Evolutionary conservation across 768 basidiomycete species (phyloP).

Genomic region (Boletus tomentosulus): DNA sequence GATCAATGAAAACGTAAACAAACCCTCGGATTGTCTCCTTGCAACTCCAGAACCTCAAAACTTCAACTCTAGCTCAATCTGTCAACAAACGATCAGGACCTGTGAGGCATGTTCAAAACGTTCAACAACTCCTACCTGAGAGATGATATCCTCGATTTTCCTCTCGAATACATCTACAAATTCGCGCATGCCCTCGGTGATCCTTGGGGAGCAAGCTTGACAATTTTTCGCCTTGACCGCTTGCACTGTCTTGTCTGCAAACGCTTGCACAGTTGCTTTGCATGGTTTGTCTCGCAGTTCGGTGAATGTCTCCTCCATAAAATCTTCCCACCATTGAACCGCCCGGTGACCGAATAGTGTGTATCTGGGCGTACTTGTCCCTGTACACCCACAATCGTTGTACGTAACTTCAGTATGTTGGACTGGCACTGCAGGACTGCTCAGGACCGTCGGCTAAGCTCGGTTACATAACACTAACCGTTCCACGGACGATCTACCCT

Average conservation of each 20-base stretch:
- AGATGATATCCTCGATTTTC: neutral
- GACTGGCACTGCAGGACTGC: too few species aligned
- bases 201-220: neutral
- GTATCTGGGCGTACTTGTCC: neutral
- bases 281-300: constrained; percentile 19
- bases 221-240: neutral
- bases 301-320: constrained; percentile 8
- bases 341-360: neutral
- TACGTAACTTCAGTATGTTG: neutral
- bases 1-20: too few species aligned
- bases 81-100: too few species aligned
- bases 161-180: constrained; percentile 7
- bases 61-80: too few species aligned
- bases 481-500: too few species aligned
- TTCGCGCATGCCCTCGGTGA: constrained; percentile 13
- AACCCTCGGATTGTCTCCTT: too few species aligned
- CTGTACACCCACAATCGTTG: neutral
- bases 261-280: neutral
- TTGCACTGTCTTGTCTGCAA: neutral
- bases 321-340: neutral
- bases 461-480: too few species aligned
- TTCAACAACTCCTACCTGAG: neutral
- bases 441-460: too few species aligned
- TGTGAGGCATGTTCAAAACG: neutral
- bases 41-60: too few species aligned